Evolutionary conservation across 2,329 filamentous ascomycete species (phyloP), one percentile per base, ranked within the genome.

Genomic region (Exophiala spinifera): DNA sequence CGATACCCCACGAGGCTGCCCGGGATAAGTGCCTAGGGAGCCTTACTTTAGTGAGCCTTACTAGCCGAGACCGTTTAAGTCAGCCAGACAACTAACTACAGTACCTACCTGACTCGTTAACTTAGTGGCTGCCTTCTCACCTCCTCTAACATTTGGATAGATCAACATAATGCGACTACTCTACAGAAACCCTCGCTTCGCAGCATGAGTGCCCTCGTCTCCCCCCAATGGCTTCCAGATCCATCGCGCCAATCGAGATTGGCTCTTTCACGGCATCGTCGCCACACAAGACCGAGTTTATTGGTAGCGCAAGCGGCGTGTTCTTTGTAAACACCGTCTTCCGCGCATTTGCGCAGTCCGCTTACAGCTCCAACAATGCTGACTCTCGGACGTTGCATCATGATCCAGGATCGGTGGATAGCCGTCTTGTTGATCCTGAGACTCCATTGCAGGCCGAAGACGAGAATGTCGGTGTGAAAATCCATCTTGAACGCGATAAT

Each of bases 321-420:
- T 79, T 74, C 63, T 79, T 79, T 63, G 71, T 76, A 57, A 77
- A 79, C 52, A 79, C 76, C 1, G 77, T 79, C 49, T 74, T 73
- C 39, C 70, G 72, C 31, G 75, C 76, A n/a, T 79, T 79, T 62
- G 71, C 72, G 2, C 61, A 65, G 20, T 65, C 67, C 5, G 52
- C 67, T n/a, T 51, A 36, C n/a, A 49, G 23, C 15, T 52, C 49
- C 3, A 45, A 42, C 4, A 2, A 31, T 15, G 10, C 31, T 17
- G 36, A 53, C 17, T 61, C 64, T 43, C 39, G 53, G 6, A 54
- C 56, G 3, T 53, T 36, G 17, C 44, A 33, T 4, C 31, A 47
- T 42, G 54, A 53, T 44, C 45, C 37, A 5, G 45, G 39, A 1
- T 49, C 44, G 3, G 47, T 50, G 28, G 47, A 49, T 15, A 54